Percentiles rank a stretch among this genome's conserved stretches.
Conservation (phyloP, 108 stramenopile genomes). For the Mayamaea pseudoterrestris region DNA sequence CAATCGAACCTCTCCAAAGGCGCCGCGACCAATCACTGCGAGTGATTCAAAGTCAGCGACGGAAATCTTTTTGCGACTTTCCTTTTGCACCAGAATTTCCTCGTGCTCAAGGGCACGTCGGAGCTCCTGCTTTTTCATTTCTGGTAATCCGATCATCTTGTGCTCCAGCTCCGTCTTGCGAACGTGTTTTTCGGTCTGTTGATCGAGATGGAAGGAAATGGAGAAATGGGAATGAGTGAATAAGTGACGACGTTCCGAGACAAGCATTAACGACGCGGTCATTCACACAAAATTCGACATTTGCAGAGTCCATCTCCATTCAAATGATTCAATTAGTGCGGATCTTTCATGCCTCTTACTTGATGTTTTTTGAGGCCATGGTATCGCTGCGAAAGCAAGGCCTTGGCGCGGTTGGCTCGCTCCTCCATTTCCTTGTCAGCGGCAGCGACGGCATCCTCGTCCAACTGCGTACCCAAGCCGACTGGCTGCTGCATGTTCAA, state of each 20-base stretch:
- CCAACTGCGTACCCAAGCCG: constrained; percentile 12
- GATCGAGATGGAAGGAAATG: not conserved
- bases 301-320: too few species aligned
- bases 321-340: too few species aligned
- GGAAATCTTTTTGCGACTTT: constrained; percentile 56
- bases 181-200: constrained; percentile 52
- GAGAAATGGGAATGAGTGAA: too few species aligned
- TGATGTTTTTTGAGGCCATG: constrained; percentile 59
- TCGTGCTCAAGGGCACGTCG: constrained; percentile 69
- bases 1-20: constrained; percentile 94
- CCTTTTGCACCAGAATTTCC: constrained; percentile 69
- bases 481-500: constrained; percentile 1
- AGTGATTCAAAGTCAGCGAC: constrained; percentile 88
- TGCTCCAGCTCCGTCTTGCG: constrained; percentile 79
- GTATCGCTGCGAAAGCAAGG: constrained; percentile 65
- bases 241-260: too few species aligned
- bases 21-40: constrained; percentile 88
- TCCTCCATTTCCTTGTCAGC: constrained; percentile 88
- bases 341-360: constrained; percentile 42
- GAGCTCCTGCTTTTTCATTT: constrained; percentile 64
- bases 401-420: constrained; percentile 80
- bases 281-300: too few species aligned
- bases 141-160: constrained; percentile 72
- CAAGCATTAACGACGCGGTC: too few species aligned
- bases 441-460: constrained; percentile 62